These are phyloP conservation scores for Thymus quinquecostatus DNA, from an alignment of 257 asterid genomes.

Conservation along the genomic window DNA sequence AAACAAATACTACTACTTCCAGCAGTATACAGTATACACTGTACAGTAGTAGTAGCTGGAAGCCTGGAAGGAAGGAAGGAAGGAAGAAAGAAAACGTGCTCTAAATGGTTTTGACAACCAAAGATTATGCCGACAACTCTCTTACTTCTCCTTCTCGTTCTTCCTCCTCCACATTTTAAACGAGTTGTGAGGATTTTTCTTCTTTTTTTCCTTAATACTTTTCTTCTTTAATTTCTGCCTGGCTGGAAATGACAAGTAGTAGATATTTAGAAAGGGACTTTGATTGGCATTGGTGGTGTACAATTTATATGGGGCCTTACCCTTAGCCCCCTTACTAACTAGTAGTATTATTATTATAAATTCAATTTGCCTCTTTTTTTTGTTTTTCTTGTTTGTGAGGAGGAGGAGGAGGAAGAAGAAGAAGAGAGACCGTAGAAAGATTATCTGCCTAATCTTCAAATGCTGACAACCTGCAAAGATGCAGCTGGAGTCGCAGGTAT, in stretches of 20 bases:
- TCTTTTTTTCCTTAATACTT: background rate
- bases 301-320: no score
- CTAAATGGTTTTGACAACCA: no score
- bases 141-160: no score
- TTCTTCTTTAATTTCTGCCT: background rate
- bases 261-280: background rate
- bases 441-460: conserved; percentile 26
- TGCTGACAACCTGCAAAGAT: conserved; percentile 41
- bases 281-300: background rate
- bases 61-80: no score
- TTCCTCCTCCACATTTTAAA: background rate
- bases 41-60: no score
- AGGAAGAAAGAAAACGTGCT: no score
- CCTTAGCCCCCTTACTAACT: no score
- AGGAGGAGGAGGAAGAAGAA: background rate
- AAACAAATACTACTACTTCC: no score
- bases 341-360: no score
- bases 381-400: conserved; percentile 6
- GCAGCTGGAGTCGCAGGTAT: conserved; percentile 65
- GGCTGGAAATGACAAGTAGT: background rate
- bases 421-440: conserved; percentile 17
- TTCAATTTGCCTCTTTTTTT: no score
- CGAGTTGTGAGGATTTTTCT: background rate
- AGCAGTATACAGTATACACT: no score
- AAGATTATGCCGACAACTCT: no score